A percentile compares a stretch with the other conserved stretches of the same genome.
These are phyloP conservation scores for Mortierella antarctica DNA, from an alignment of 192 early-diverging fungal species.

Conservation along the genomic window DNA sequence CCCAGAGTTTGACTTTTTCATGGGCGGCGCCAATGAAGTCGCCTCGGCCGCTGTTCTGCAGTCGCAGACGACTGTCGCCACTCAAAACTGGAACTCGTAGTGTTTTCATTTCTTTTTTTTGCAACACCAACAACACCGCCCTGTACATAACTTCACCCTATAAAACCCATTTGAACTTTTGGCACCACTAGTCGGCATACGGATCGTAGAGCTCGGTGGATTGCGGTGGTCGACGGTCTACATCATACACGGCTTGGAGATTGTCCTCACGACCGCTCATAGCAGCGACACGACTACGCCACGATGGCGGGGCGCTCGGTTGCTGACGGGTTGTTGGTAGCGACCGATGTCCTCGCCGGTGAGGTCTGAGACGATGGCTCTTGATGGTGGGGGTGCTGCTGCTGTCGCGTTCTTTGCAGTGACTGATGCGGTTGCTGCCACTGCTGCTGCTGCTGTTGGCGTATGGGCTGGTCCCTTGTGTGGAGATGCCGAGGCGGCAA, in stretches of 20 bases:
- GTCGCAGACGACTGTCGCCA: background rate
- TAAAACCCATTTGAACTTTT: background rate
- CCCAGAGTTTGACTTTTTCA: constrained; percentile 20
- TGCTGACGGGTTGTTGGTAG: background rate
- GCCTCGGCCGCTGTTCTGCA: background rate
- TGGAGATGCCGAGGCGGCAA: constrained; percentile 3
- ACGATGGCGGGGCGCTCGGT: background rate
- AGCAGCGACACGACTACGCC: background rate
- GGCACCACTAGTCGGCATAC: background rate
- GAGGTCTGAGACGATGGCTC: background rate
- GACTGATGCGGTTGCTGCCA: background rate
- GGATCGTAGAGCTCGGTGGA: constrained; percentile 45
- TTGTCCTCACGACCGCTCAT: background rate
- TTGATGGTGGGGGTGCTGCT: constrained; percentile 7
- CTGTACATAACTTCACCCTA: background rate
- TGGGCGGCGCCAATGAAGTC: background rate
- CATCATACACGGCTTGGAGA: constrained; percentile 17
- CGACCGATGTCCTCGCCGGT: background rate
- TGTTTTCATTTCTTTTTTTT: constrained; percentile 4
- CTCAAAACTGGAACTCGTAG: constrained; percentile 1
- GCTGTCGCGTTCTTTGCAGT: background rate
- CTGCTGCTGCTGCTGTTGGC: constrained; percentile 5
- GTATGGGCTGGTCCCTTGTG: no score
- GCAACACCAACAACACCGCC: background rate
- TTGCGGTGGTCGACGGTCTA: constrained; percentile 40